Evolutionary conservation across 2,329 filamentous ascomycete genomes (phyloP), one percentile per base, ranked within the genome.

Genomic region (Tympanopsis confertula): DNA sequence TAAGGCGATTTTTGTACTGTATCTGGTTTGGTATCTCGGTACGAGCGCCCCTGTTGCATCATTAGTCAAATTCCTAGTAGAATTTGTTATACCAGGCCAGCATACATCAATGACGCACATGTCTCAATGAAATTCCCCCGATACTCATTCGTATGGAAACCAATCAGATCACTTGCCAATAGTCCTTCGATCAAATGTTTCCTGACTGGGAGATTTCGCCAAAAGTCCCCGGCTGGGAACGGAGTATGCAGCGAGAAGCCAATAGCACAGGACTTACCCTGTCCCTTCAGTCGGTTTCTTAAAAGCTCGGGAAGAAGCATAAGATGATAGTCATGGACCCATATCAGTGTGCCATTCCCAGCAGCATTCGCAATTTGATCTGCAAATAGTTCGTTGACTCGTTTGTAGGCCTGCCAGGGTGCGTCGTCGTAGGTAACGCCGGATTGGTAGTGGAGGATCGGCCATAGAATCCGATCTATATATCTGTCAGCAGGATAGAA

Each of bases 241-340:
- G 30, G 30, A 12, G 30, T 33, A 33, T 33, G 30, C 17, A 33
- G 15, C 12, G 30, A 33, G 15, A 33, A 33, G 10, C 30, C 30
- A 33, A 33, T 33, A 7, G 30, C 30, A 18, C 30, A 33, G 7
- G 7, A 7, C 30, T 13, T 33, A n/a, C 22, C 22, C 15, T 33
- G 12, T 18, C 17, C 17, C 10, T 10, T 17, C 7, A 33, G 15
- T 17, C 30, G 30, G 10, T 33, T 7, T 7, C 30, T 10, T 15
- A 33, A 15, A 17, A 33, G 30, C 30, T 33, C 17, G 30, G 30
- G 30, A 7, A 33, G 30, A 7, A 33, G 30, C 30, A 33, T 33
- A 15, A 33, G 30, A 17, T 33, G 30, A 17, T 33, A 33, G 30
- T 33, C 30, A 17, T 33, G 30, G 10, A 33, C 30, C 30, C 30